Evolutionary conservation across 768 basidiomycete species (phyloP).

Genomic region (Rubroboletus satanas): DNA sequence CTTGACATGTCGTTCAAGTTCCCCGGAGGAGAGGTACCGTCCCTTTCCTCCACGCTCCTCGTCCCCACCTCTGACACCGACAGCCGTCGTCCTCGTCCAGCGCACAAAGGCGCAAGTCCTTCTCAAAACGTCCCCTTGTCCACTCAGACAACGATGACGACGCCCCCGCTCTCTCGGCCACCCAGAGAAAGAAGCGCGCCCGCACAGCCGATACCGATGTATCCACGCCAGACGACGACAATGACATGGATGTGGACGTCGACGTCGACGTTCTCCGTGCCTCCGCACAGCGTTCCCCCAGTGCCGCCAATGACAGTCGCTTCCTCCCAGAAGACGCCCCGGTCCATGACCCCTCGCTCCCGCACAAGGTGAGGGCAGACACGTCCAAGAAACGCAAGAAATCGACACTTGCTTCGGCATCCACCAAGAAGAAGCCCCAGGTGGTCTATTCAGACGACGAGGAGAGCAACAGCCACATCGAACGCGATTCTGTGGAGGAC

Average conservation of each 20-base stretch:
- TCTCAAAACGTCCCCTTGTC: slow-evolving; percentile 25
- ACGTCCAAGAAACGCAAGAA: slow-evolving; percentile 16
- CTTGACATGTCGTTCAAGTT: slow-evolving; percentile 17
- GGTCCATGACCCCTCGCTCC: background rate
- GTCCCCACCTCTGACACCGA: slow-evolving; percentile 6
- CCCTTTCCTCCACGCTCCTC: background rate
- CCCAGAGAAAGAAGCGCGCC: slow-evolving; percentile 21
- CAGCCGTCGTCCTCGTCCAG: slow-evolving; percentile 19
- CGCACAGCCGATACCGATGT: slow-evolving; percentile 29
- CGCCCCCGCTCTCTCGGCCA: slow-evolving; percentile 58
- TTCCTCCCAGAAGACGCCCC: slow-evolving; percentile 16
- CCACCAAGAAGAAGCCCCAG: slow-evolving; percentile 19
- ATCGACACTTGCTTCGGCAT: slow-evolving; percentile 5
- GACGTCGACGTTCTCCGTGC: slow-evolving; percentile 37
- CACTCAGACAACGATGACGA: slow-evolving; percentile 37
- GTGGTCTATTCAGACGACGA: slow-evolving; percentile 30
- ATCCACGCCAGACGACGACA: slow-evolving; percentile 43
- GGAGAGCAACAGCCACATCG: slow-evolving; percentile 24
- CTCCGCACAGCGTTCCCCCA: slow-evolving; percentile 12
- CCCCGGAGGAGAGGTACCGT: slow-evolving; percentile 12
- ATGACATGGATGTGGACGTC: slow-evolving; percentile 37
- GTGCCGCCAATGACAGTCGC: slow-evolving; percentile 14
- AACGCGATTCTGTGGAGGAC: slow-evolving; percentile 24
- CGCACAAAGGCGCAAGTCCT: slow-evolving; percentile 15
- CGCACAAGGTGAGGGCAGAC: slow-evolving; percentile 6